These are phyloP conservation scores for Amoebophrya sp. DNA, from an alignment of 169 alveolate genomes.

Conservation along the genomic window DNA sequence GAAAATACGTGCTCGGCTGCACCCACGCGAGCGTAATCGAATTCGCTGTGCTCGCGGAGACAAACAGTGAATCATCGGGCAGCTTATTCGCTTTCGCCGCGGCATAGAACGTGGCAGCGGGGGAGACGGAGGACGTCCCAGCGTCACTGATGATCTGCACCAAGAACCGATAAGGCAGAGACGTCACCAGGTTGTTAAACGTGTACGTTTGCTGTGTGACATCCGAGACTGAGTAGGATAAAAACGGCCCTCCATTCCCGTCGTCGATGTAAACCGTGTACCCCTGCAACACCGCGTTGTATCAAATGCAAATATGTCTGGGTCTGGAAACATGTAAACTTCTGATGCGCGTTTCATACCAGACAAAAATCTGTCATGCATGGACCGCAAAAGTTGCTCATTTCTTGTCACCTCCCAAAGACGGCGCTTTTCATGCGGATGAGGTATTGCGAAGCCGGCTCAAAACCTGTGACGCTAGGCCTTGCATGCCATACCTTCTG, in stretches of 20 bases:
- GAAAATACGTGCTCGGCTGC: not conserved
- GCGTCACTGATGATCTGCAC: not conserved
- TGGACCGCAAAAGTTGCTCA: too few species aligned
- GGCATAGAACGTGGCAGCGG: not conserved
- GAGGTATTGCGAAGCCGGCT: too few species aligned
- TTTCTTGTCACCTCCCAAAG: too few species aligned
- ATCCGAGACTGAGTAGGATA: not conserved
- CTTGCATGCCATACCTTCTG: too few species aligned
- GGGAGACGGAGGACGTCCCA: not conserved
- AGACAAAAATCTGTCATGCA: too few species aligned
- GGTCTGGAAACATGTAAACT: too few species aligned
- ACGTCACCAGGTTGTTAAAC: not conserved
- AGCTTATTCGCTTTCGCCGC: not conserved
- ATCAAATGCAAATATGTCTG: too few species aligned
- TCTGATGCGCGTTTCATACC: too few species aligned
- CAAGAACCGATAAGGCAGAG: not conserved
- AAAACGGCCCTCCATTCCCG: not conserved
- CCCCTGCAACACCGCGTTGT: conserved; percentile 22
- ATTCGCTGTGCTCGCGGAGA: not conserved
- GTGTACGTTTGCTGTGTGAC: not conserved
- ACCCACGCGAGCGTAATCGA: not conserved
- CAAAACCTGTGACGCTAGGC: too few species aligned
- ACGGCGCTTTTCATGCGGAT: too few species aligned
- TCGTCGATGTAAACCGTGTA: conserved; percentile 9
- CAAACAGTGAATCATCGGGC: not conserved